Evolutionary conservation across 345 rosid genomes (phyloP).

Genomic region (Ceriops decandra): DNA sequence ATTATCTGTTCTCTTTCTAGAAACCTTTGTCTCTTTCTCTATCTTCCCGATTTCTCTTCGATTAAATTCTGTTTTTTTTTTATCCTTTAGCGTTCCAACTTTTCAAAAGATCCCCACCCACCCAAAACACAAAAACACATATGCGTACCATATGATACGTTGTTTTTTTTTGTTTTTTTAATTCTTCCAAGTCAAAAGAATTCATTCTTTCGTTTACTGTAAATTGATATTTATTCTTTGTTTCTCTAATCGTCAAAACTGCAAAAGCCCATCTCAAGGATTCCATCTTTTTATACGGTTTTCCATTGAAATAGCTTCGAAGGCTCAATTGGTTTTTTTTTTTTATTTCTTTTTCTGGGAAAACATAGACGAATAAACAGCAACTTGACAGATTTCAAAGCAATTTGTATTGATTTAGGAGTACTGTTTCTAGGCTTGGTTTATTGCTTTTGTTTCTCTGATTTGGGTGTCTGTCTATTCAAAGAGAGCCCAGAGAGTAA

Average conservation of each 20-base stretch:
- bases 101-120: not conserved
- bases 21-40: not conserved
- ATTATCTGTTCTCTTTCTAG: conserved; percentile 4
- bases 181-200: no score
- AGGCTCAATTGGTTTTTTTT: not conserved
- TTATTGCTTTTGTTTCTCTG: not conserved
- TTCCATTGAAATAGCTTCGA: not conserved
- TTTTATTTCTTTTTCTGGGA: not conserved
- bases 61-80: not conserved
- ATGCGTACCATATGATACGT: conserved; percentile 7
- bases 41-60: not conserved
- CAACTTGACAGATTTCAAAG: not conserved
- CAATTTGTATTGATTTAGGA: not conserved
- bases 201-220: not conserved
- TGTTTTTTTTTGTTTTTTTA: not conserved
- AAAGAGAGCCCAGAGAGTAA: no score
- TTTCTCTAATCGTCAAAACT: no score
- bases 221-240: not conserved
- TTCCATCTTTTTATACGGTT: not conserved
- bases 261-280: not conserved
- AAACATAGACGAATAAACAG: no score
- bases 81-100: no score
- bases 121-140: not conserved
- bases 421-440: conserved; percentile 5
- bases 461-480: not conserved